Evolutionary conservation across 805 yeast genomes (phyloP), one percentile per base, ranked within the genome.

Genomic region (Nakazawaea ishiwadae): DNA sequence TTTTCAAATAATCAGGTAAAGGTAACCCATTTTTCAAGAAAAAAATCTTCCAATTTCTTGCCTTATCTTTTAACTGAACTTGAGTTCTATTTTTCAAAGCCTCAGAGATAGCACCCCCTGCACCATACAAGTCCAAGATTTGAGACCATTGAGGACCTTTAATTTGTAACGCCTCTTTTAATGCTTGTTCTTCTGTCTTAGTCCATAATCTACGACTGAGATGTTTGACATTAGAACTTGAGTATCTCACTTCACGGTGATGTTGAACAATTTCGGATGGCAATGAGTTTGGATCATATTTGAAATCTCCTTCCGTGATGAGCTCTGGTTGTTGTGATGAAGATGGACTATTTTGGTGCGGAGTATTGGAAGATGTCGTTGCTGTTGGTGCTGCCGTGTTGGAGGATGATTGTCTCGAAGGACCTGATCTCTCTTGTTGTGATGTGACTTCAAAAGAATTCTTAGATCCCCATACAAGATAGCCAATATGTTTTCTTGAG

Each of bases 111-210:
- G 81, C 73, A 4, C 99, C 99, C 7, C 98, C 98, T 4, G 96
- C 85, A 2, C 99, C 99, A 58, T 84, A 85, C n/a, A 84, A 63
- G 53, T 86, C 96, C 35, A 91, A 62, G 39, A 93, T 93, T 42
- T 84, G 84, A 2, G 96, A 72, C 99, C 99, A 93, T 50, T 84
- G 87, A 0, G 98, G 95, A 1, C 99, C 99, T 49, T 82, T 78
- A 17, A 78, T 67, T 48, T 84, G 84, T 44, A 93, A 67, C 0
- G 96, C 98, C 40, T 79, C 80, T 21, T 84, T 65, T 18, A 93
- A 68, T 0, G 96, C 93, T 26, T 74, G 78, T 55, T 93, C 98
- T 59, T 93, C 99, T 28, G 81, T 90, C 44, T 77, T 68, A 0
- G 95, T 78, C 99, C 99, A 93, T 3, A 84, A 75, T 39, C 93